Percentiles rank a stretch among this genome's conserved stretches.
Evolutionary conservation across 1,284 basidiomycete species (phyloP).

Genomic region (Veloboletus limbatus): DNA sequence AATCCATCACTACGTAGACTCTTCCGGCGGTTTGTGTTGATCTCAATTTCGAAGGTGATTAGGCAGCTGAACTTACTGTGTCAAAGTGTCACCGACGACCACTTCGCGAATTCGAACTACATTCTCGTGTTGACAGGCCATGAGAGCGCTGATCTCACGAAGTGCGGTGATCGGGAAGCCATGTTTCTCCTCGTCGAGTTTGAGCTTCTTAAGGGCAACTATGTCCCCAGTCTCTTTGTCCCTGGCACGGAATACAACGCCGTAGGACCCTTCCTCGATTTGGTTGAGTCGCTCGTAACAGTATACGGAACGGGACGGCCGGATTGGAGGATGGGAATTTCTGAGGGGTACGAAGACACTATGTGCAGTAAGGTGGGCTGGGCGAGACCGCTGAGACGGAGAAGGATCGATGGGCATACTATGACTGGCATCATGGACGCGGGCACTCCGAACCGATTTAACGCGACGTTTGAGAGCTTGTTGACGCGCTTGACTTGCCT

Average conservation of each 20-base stretch:
- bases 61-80: conserved; percentile 70
- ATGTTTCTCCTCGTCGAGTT: conserved; percentile 96
- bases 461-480: conserved; percentile 46
- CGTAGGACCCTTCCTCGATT: conserved; percentile 99
- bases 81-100: conserved; percentile 98
- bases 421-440: conserved; percentile 12
- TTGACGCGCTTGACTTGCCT: conserved; percentile 30
- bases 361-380: conserved; percentile 33
- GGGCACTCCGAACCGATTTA: conserved; percentile 35
- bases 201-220: conserved; percentile 97
- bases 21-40: conserved; percentile 44
- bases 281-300: conserved; percentile 93
- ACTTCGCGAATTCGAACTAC: conserved; percentile 95
- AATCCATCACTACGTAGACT: conserved; percentile 99
- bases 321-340: conserved; percentile 70
- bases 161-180: conserved; percentile 98
- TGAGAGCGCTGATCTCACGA: conserved; percentile 92
- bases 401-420: conserved; percentile 17
- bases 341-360: conserved; percentile 75
- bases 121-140: conserved; percentile 90
- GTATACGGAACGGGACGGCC: conserved; percentile 87
- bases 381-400: conserved; percentile 13
- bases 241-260: conserved; percentile 92
- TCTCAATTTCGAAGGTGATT: conserved; percentile 6
- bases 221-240: conserved; percentile 94